These are phyloP conservation scores for Wickerhamiella cacticola DNA, from an alignment of 805 yeast species.

Conservation along the genomic window DNA sequence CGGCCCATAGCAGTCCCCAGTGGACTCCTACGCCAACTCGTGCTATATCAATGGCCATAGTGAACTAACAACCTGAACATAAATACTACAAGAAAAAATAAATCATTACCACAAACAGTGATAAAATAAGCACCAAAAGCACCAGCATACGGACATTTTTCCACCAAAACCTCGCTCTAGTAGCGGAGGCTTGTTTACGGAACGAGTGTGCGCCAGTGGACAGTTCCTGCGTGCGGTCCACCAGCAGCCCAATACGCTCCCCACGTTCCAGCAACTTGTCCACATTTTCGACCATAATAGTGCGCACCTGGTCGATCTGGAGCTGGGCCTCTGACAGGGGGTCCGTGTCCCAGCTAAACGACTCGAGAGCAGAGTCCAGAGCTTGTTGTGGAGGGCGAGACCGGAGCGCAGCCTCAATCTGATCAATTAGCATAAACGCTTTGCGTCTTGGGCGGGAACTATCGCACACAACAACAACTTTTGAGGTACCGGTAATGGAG, in stretches of 20 bases:
- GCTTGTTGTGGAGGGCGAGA: conserved; percentile 9
- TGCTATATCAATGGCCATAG: no score
- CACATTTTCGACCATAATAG: conserved; percentile 60
- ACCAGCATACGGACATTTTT: conserved; percentile 29
- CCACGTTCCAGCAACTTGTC: conserved; percentile 65
- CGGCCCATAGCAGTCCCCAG: no score
- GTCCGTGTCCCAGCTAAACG: conserved; percentile 21
- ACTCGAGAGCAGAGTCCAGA: conserved; percentile 14
- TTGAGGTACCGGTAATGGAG: no score
- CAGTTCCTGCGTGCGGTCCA: conserved; percentile 66
- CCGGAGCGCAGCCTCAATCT: conserved; percentile 19
- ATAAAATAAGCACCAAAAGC: background rate
- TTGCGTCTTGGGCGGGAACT: conserved; percentile 22
- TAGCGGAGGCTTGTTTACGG: conserved; percentile 51
- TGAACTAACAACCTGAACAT: background rate
- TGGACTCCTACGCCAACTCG: no score
- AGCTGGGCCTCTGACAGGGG: conserved; percentile 23
- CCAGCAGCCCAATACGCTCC: conserved; percentile 57
- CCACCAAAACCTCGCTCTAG: conserved; percentile 62
- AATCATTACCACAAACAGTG: conserved; percentile 1
- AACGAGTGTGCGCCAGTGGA: conserved; percentile 56
- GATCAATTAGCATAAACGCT: conserved; percentile 21
- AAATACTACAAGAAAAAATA: conserved; percentile 9
- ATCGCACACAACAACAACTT: conserved; percentile 17
- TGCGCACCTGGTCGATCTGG: conserved; percentile 54